These are phyloP conservation scores for Pythium oligandrum DNA, from an alignment of 352 stramenopile genomes.

Conservation along the genomic window DNA sequence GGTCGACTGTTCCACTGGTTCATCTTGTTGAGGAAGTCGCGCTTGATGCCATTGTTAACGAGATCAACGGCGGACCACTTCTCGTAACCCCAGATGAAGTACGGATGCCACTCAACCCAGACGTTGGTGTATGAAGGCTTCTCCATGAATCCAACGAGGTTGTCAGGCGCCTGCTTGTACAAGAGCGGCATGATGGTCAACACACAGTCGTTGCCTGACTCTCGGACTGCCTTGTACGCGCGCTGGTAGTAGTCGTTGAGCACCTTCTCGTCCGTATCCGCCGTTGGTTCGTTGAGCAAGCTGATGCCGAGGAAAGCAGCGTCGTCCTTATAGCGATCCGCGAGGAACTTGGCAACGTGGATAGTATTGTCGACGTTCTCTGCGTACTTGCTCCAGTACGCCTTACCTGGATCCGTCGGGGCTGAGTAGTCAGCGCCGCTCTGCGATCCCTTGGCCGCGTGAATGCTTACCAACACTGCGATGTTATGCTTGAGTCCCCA, in stretches of 20 bases:
- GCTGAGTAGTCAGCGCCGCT: constrained; percentile 41
- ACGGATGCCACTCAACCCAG: too few species aligned
- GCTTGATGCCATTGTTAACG: background rate
- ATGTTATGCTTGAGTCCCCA: constrained; percentile 52
- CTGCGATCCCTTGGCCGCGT: constrained; percentile 49
- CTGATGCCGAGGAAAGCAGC: constrained; percentile 34
- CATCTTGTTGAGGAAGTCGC: background rate
- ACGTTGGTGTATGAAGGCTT: background rate
- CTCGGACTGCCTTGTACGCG: too few species aligned
- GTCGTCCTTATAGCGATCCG: constrained; percentile 26
- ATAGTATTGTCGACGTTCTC: constrained; percentile 28
- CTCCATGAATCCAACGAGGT: too few species aligned
- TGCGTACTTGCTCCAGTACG: constrained; percentile 18
- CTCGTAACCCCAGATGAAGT: too few species aligned
- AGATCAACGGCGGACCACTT: background rate
- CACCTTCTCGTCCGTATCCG: constrained; percentile 7
- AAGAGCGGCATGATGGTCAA: too few species aligned
- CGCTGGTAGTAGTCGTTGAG: constrained; percentile 30
- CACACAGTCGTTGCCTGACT: too few species aligned
- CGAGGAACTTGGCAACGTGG: constrained; percentile 26
- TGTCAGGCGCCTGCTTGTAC: too few species aligned
- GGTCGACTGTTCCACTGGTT: too few species aligned
- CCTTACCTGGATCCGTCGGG: constrained; percentile 4
- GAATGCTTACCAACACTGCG: constrained; percentile 44
- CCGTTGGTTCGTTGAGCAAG: constrained; percentile 40